These are phyloP conservation scores for Hanseniaspora opuntiae DNA, from an alignment of 805 yeast genomes.

Conservation along the genomic window DNA sequence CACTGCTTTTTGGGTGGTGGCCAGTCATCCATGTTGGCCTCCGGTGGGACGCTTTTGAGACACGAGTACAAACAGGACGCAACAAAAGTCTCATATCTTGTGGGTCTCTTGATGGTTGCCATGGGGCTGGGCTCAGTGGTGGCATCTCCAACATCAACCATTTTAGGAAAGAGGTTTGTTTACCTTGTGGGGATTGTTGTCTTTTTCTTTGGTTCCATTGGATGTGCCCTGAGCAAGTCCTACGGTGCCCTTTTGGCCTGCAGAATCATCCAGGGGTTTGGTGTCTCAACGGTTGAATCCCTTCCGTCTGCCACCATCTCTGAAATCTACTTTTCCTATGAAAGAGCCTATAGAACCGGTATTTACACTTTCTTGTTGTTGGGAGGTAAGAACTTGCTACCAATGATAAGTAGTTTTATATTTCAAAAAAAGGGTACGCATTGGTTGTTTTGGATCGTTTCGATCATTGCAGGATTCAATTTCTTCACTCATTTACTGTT, in stretches of 20 bases:
- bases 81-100: slow-evolving; percentile 36
- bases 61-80: slow-evolving; percentile 32
- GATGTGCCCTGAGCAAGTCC: slow-evolving; percentile 38
- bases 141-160: slow-evolving; percentile 43
- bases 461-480: slow-evolving; percentile 38
- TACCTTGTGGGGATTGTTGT: slow-evolving; percentile 37
- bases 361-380: slow-evolving; percentile 42
- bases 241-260: slow-evolving; percentile 45
- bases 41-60: slow-evolving; percentile 35
- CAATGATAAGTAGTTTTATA: slow-evolving; percentile 41
- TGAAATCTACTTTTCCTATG: slow-evolving; percentile 48
- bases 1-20: slow-evolving; percentile 52
- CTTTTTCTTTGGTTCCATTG: slow-evolving; percentile 38
- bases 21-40: slow-evolving; percentile 46
- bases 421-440: slow-evolving; percentile 38
- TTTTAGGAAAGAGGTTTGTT: slow-evolving; percentile 45
- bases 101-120: slow-evolving; percentile 46
- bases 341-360: slow-evolving; percentile 47
- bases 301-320: slow-evolving; percentile 48
- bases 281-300: slow-evolving; percentile 48
- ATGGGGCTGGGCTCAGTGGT: slow-evolving; percentile 46
- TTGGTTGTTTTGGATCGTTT: slow-evolving; percentile 49
- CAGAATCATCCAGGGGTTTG: slow-evolving; percentile 45
- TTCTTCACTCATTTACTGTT: slow-evolving; percentile 36
- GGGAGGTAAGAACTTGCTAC: slow-evolving; percentile 51